phyloP scores from a whole-genome alignment of 2,329 filamentous ascomycete species.

The Fusarium brevicatenulatum region DNA sequence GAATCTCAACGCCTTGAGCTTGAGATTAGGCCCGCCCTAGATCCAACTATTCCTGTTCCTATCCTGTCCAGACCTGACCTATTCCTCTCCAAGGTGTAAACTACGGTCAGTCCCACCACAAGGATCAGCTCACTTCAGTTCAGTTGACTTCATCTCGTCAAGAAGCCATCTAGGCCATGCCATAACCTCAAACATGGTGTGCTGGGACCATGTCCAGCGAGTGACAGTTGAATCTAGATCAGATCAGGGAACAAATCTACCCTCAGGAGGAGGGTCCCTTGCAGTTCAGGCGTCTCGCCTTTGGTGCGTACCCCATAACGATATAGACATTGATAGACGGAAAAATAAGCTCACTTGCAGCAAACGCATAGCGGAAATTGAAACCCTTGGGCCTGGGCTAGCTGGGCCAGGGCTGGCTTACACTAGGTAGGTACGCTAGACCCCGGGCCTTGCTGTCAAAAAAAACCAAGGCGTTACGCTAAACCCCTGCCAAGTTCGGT shows the following conservation, averaged over 20 bases:
- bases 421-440: background rate
- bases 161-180: constrained; percentile 10
- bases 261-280: constrained; percentile 2
- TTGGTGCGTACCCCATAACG: constrained; percentile 20
- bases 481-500: constrained; percentile 8
- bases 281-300: constrained; percentile 15
- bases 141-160: constrained; percentile 14
- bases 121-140: background rate
- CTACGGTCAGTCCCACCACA: constrained; percentile 7
- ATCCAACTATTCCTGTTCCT: background rate
- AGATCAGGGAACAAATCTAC: constrained; percentile 9
- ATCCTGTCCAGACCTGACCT: background rate
- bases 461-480: constrained; percentile 13
- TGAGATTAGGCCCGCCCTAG: background rate
- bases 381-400: constrained; percentile 6
- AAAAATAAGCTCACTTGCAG: constrained; percentile 25
- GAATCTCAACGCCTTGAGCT: background rate
- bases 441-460: constrained; percentile 16
- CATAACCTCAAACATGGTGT: constrained; percentile 24
- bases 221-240: constrained; percentile 27
- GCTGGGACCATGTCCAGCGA: constrained; percentile 12
- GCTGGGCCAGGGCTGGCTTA: background rate
- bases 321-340: constrained; percentile 34
- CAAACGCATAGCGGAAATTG: constrained; percentile 24
- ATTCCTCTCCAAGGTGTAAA: background rate